Evolutionary conservation across 2,329 filamentous ascomycete species (phyloP).

Genomic region (Cordyceps militaris): DNA sequence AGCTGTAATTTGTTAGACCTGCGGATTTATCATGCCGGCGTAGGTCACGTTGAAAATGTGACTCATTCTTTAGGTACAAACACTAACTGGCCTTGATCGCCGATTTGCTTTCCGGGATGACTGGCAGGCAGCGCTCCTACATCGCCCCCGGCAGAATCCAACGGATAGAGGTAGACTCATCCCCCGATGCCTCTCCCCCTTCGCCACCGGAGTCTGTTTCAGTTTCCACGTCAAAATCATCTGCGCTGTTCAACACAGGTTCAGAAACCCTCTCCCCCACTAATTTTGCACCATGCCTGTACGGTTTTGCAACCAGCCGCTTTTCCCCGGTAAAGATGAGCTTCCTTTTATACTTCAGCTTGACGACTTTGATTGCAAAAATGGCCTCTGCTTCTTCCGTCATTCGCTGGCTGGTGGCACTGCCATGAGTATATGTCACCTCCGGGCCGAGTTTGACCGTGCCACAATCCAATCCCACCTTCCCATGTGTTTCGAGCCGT

Average conservation of each 20-base stretch:
- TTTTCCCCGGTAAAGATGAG: background rate
- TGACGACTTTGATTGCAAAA: background rate
- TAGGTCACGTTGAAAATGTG: too few relatives aligned
- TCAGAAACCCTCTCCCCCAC: background rate
- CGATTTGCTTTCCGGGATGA: too few relatives aligned
- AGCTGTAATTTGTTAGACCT: too few relatives aligned
- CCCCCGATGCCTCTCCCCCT: background rate
- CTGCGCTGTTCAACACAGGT: background rate
- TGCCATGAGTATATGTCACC: background rate
- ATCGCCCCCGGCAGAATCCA: too few relatives aligned
- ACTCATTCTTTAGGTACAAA: too few relatives aligned
- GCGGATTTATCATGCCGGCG: too few relatives aligned
- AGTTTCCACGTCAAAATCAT: background rate
- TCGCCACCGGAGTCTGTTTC: background rate
- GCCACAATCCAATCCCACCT: background rate
- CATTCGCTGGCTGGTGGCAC: background rate
- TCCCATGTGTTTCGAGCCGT: background rate
- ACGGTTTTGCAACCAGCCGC: background rate
- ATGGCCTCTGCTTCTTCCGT: background rate
- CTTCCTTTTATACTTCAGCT: background rate
- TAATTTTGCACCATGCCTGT: background rate
- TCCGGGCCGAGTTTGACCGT: background rate
- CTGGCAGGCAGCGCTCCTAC: too few relatives aligned
- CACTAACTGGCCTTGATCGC: too few relatives aligned
- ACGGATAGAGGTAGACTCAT: too few relatives aligned